phyloP scores from a whole-genome alignment of 257 asterid species.

The Cynanchum wilfordii region DNA sequence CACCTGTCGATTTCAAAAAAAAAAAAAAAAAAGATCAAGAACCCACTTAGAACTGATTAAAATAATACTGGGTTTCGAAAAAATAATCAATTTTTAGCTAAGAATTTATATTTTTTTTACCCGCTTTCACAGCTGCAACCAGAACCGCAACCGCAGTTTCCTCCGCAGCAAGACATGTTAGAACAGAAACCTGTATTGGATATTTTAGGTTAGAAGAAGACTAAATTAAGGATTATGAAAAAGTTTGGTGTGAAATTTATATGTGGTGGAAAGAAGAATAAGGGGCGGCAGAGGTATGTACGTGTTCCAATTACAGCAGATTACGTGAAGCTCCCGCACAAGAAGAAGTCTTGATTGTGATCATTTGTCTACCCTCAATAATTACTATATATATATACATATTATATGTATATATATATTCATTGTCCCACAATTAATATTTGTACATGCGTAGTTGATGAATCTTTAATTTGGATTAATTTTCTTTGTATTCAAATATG shows the following conservation, averaged over 20 bases:
- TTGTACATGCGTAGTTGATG: too few relatives aligned
- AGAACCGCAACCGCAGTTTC: slow-evolving; percentile 65
- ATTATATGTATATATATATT: too few relatives aligned
- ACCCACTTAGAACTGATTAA: background rate
- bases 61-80: background rate
- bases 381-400: too few relatives aligned
- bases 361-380: background rate
- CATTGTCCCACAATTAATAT: too few relatives aligned
- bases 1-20: slow-evolving; percentile 13
- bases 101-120: slow-evolving; percentile 28
- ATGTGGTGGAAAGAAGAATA: background rate
- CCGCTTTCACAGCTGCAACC: slow-evolving; percentile 60
- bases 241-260: slow-evolving; percentile 8
- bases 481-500: too few relatives aligned
- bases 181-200: too few relatives aligned
- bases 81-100: slow-evolving; percentile 17
- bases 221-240: background rate
- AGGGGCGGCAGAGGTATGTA: background rate
- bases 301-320: slow-evolving; percentile 9
- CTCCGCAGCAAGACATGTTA: slow-evolving; percentile 67
- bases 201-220: too few relatives aligned
- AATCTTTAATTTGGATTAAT: too few relatives aligned
- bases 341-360: background rate
- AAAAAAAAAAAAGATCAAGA: background rate
- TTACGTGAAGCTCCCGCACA: background rate